Base-by-base conservation (phyloP, 352 stramenopile genomes). In the Globisporangium echinulatum region DNA sequence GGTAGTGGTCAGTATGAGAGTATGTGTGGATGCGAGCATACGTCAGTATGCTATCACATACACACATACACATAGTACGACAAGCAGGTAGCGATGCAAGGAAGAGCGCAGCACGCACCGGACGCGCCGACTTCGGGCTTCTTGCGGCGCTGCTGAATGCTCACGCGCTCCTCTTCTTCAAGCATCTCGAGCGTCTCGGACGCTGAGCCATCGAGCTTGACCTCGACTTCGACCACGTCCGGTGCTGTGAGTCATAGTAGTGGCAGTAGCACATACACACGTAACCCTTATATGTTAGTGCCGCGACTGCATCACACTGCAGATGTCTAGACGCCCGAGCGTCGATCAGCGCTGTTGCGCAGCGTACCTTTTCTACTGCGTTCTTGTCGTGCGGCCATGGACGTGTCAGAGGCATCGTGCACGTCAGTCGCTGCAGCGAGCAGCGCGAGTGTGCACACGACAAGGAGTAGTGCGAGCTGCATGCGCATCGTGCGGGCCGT, bases 111-210 rank as follows among this genome's bases (percentile, higher is more conserved):
- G 15, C 13, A 6, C 10, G 10, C 0, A 5, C 25, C 9, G 7
- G 6, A 58, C 59, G 37, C 6, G 59, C 59, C 59, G 19, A 64
- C 59, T 59, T 64, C 40, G 2, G 52, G 59, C 52, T 64, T 54
- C 52, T 59, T 58, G 33, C 52, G 52, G 37, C 59, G 59, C 11
- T 37, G 59, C 1, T 44, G 52, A 38, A 64, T 40, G 52, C 5
- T 52, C 38, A 52, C 59, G 8, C 17, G 25, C 52, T 64, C 59
- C 37, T 64, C 59, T 50, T 64, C 59, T 58, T 64, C 59, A 52
- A 64, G 59, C 59, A 64, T 64, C 59, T 64, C 59, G 37, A 58
- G 59, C 59, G 59, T 55, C 46, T 64, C 59, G 11, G 51, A 15
- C 9, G 59, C 6, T 13, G 52, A 59, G 15, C 59, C 52, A 15